Conservation (phyloP, 768 basidiomycete species). For the Kwoniella shandongensis region DNA sequence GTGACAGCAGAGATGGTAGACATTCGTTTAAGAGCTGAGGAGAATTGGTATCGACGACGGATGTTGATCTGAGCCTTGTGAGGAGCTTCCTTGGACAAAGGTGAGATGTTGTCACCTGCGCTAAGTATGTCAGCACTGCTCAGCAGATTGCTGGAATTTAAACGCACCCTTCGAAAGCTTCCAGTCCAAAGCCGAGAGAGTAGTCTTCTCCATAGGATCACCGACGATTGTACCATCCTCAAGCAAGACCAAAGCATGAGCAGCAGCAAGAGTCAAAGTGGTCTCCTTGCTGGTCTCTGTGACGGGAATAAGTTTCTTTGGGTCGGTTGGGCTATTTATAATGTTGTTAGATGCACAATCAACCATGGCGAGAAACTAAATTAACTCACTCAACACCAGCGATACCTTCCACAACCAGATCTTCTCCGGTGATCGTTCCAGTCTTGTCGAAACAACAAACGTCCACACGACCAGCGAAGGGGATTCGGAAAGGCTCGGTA, state of each 20-base stretch:
- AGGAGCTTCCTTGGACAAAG: constrained; percentile 59
- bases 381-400: constrained; percentile 85
- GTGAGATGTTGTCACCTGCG: constrained; percentile 67
- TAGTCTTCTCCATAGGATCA: constrained; percentile 99
- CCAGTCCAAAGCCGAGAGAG: constrained; percentile 88
- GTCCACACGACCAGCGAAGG: constrained; percentile 90
- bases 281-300: constrained; percentile 75
- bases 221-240: constrained; percentile 94
- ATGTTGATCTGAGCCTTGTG: constrained; percentile 62
- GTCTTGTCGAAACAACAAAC: constrained; percentile 99
- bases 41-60: constrained; percentile 94
- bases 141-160: neutral
- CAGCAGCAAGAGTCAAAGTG: constrained; percentile 82
- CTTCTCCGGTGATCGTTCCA: constrained; percentile 95
- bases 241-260: constrained; percentile 88
- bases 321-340: constrained; percentile 61
- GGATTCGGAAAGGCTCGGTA: constrained; percentile 98
- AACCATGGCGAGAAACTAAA: too few relatives aligned
- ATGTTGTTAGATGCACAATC: neutral
- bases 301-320: constrained; percentile 70
- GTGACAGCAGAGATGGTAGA: constrained; percentile 68
- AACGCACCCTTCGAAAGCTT: constrained; percentile 63
- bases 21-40: constrained; percentile 96
- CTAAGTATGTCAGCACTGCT: constrained; percentile 13
- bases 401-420: constrained; percentile 89